Conservation (phyloP, 345 rosid genomes). For the Aethionema arabicum region DNA sequence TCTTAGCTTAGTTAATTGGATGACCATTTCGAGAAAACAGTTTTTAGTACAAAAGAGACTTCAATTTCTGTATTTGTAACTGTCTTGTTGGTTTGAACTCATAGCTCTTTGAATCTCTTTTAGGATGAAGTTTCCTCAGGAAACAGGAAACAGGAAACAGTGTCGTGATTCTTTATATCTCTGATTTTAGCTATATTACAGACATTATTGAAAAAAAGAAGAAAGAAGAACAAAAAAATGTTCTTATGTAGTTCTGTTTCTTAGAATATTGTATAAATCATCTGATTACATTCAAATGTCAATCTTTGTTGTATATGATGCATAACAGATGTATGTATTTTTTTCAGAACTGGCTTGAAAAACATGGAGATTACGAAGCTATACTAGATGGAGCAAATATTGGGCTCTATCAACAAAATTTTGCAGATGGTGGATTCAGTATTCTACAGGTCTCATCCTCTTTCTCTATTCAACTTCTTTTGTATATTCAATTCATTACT, state of each 20-base stretch:
- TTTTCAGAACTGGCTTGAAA: conserved; percentile 67
- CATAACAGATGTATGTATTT: neutral
- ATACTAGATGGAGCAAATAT: conserved; percentile 90
- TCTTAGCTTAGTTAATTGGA: neutral
- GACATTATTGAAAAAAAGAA: neutral
- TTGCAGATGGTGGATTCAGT: conserved; percentile 78
- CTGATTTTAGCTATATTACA: neutral
- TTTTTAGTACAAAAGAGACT: neutral
- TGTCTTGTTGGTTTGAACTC: neutral
- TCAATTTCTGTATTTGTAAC: conserved; percentile 2
- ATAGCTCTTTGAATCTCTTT: neutral
- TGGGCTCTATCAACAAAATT: conserved; percentile 88
- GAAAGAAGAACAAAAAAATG: neutral
- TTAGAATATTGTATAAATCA: neutral
- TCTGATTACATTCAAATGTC: neutral
- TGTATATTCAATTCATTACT: neutral
- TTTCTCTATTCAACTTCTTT: neutral
- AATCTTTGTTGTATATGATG: neutral
- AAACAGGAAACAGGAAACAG: neutral
- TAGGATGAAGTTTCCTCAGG: neutral
- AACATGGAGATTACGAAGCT: conserved; percentile 63
- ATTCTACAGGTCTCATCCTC: conserved; percentile 59
- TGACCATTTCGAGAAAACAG: neutral
- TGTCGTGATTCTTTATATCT: neutral
- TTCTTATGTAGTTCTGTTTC: neutral